Conservation (phyloP, 2,329 filamentous ascomycete genomes). For the Aureobasidium mangrovei region DNA sequence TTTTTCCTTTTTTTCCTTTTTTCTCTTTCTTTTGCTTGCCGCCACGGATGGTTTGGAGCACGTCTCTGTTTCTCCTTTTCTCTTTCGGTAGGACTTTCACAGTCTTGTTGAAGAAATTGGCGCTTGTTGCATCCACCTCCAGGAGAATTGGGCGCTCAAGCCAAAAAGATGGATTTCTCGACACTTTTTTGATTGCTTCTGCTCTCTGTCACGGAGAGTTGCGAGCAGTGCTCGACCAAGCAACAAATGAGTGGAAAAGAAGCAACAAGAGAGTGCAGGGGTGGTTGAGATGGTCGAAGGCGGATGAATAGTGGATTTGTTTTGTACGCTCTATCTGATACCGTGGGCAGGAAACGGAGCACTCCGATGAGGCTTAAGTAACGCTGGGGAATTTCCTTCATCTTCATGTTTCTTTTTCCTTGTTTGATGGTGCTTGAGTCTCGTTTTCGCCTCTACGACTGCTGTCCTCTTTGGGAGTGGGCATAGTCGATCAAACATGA, state of each 20-base stretch:
- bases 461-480: neutral
- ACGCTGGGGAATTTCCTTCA: slow-evolving; percentile 7
- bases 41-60: neutral
- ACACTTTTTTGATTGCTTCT: slow-evolving; percentile 7
- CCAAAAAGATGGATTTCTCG: neutral
- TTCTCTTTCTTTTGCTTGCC: neutral
- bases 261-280: neutral
- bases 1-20: neutral
- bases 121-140: slow-evolving; percentile 5
- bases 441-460: slow-evolving; percentile 1
- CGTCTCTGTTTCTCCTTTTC: slow-evolving; percentile 8
- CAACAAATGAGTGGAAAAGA: slow-evolving; percentile 1
- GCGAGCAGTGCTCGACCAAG: neutral
- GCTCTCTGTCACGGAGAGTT: neutral
- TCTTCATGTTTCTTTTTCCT: slow-evolving; percentile 3
- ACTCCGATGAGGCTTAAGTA: slow-evolving; percentile 3
- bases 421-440: slow-evolving; percentile 3
- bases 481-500: slow-evolving; percentile 2
- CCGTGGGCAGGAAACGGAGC: slow-evolving; percentile 2
- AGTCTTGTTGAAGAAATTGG: neutral
- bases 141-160: neutral
- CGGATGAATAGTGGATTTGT: neutral
- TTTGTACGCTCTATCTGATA: neutral
- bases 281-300: neutral
- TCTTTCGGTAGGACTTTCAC: neutral